phyloP scores from a whole-genome alignment of 2,329 filamentous ascomycete genomes.

The Talaromyces marneffei region DNA sequence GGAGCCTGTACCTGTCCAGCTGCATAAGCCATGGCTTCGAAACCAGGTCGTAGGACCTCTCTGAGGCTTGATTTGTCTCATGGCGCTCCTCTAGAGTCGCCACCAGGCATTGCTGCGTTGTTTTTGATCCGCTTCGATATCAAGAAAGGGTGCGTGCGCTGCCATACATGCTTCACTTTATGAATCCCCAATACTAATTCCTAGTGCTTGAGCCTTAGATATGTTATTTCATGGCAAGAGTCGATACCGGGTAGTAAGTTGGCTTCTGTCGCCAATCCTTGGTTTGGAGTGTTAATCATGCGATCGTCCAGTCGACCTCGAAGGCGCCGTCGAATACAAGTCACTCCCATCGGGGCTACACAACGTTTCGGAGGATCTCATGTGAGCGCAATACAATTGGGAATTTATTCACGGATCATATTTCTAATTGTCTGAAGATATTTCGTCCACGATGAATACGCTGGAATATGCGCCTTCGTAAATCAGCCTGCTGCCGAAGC shows the following conservation, averaged over 20 bases:
- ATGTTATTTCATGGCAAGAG: slow-evolving; percentile 83
- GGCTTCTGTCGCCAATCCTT: not conserved
- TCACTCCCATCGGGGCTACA: slow-evolving; percentile 90
- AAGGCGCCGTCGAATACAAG: slow-evolving; percentile 92
- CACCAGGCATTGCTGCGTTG: slow-evolving; percentile 61
- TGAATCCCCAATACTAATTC: not conserved
- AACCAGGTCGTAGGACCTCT: slow-evolving; percentile 26
- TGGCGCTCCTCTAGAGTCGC: slow-evolving; percentile 29
- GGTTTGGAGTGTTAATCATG: not conserved
- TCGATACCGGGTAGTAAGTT: slow-evolving; percentile 59
- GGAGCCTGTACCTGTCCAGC: slow-evolving; percentile 18
- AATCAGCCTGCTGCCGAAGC: slow-evolving; percentile 73
- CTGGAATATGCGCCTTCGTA: slow-evolving; percentile 86
- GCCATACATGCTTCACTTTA: not conserved
- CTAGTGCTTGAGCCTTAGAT: slow-evolving; percentile 39
- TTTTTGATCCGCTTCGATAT: slow-evolving; percentile 91
- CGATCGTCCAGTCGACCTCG: slow-evolving; percentile 51
- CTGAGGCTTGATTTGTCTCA: slow-evolving; percentile 32
- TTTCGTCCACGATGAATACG: slow-evolving; percentile 79
- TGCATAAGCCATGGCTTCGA: slow-evolving; percentile 25
- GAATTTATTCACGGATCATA: not conserved
- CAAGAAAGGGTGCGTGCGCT: slow-evolving; percentile 64
- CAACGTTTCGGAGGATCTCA: slow-evolving; percentile 75
- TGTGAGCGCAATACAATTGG: slow-evolving; percentile 39
- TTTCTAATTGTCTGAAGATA: slow-evolving; percentile 55